Percentiles rank a stretch among this genome's conserved stretches.
phyloP scores from a whole-genome alignment of 306 rosid genomes.

The Quercus variabilis region DNA sequence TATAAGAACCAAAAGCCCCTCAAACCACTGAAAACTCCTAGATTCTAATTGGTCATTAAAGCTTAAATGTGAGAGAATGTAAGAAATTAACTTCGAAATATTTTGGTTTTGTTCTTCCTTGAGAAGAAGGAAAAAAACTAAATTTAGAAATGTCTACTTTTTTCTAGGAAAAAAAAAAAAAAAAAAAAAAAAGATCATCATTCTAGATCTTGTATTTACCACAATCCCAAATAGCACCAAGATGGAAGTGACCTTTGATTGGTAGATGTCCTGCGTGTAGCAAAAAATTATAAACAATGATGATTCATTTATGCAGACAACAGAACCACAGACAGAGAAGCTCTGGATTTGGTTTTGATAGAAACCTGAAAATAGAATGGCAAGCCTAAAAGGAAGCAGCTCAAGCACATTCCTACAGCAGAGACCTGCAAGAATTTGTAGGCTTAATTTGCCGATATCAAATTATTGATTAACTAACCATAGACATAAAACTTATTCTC shows the following conservation, averaged over 20 bases:
- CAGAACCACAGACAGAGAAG: neutral
- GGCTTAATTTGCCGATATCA: neutral
- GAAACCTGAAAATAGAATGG: conserved; percentile 64
- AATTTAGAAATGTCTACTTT: neutral
- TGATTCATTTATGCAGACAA: neutral
- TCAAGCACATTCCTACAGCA: conserved; percentile 70
- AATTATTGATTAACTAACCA: neutral
- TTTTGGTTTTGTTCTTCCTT: too few relatives aligned
- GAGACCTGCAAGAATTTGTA: conserved; percentile 37
- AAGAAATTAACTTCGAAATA: too few relatives aligned
- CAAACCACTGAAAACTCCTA: too few relatives aligned
- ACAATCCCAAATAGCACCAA: conserved; percentile 5
- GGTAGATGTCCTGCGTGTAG: neutral
- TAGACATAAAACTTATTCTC: neutral
- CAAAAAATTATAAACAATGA: neutral
- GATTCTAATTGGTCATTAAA: too few relatives aligned
- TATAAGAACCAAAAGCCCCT: neutral
- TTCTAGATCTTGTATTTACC: too few relatives aligned
- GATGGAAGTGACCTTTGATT: conserved; percentile 9
- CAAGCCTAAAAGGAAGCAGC: conserved; percentile 53
- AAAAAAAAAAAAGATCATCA: too few relatives aligned
- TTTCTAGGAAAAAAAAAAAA: neutral
- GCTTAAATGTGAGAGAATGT: too few relatives aligned
- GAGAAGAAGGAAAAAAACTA: too few relatives aligned
- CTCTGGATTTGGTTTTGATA: neutral